Evolutionary conservation across 2,329 filamentous ascomycete species (phyloP).

Genomic region (Fusarium cyanostomum): DNA sequence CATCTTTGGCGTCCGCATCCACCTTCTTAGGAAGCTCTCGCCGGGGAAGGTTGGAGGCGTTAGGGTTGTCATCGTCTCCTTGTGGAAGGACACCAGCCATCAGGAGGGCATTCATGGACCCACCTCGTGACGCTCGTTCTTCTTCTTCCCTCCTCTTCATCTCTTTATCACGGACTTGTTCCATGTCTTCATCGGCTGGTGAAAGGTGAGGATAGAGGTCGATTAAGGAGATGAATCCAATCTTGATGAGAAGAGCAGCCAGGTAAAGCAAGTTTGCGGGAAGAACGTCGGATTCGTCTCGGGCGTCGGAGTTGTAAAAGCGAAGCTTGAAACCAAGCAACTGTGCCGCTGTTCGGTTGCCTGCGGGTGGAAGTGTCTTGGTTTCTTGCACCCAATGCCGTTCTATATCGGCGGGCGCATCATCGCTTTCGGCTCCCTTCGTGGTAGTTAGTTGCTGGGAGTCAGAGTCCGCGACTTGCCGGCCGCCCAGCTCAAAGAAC

Average conservation of each 20-base stretch:
- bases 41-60: conserved; percentile 50
- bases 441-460: conserved; percentile 55
- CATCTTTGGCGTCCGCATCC: conserved; percentile 62
- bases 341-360: conserved; percentile 92
- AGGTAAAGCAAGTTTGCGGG: conserved; percentile 95
- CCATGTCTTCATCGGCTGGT: conserved; percentile 86
- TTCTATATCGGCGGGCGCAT: conserved; percentile 64
- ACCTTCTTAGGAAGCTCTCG: conserved; percentile 63
- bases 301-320: conserved; percentile 86
- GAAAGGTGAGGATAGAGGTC: conserved; percentile 94
- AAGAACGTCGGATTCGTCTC: conserved; percentile 78
- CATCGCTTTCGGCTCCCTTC: conserved; percentile 50
- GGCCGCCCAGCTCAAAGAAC: conserved; percentile 88
- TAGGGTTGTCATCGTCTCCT: conserved; percentile 74
- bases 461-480: conserved; percentile 70
- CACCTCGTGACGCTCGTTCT: conserved; percentile 76
- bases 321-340: conserved; percentile 96
- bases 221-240: conserved; percentile 91
- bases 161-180: conserved; percentile 73
- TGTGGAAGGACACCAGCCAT: conserved; percentile 82
- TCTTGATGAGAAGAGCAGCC: conserved; percentile 91
- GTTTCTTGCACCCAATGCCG: conserved; percentile 83
- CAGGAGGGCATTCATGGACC: conserved; percentile 82
- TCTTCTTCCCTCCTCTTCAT: conserved; percentile 81
- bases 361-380: conserved; percentile 81